phyloP scores from a whole-genome alignment of 192 early-diverging fungal species.

The Mortierella antarctica region DNA sequence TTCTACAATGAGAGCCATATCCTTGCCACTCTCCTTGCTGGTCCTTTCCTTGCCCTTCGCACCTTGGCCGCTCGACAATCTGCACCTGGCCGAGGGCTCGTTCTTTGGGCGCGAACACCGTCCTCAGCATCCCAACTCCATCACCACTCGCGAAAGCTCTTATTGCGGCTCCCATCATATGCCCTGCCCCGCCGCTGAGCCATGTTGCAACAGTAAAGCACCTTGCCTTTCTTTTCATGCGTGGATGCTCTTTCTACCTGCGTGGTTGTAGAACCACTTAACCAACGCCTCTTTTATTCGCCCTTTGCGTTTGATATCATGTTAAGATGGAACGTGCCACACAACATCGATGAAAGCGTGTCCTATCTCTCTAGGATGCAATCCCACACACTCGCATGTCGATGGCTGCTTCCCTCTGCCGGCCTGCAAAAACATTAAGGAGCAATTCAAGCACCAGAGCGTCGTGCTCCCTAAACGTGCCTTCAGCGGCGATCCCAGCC shows the following conservation, averaged over 20 bases:
- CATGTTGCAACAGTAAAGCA: constrained; percentile 48
- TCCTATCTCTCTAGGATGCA: constrained; percentile 37
- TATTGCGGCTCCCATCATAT: constrained; percentile 38
- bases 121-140: background rate
- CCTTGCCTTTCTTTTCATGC: background rate
- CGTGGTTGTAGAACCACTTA: too few relatives aligned
- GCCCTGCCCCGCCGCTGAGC: constrained; percentile 33
- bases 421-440: constrained; percentile 25
- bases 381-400: constrained; percentile 30
- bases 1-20: too few relatives aligned
- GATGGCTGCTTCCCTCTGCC: constrained; percentile 41
- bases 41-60: too few relatives aligned
- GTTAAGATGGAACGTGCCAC: constrained; percentile 44
- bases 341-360: constrained; percentile 42
- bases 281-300: background rate
- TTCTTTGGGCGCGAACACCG: constrained; percentile 14
- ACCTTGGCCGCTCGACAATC: too few relatives aligned
- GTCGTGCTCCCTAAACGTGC: constrained; percentile 19
- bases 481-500: constrained; percentile 65
- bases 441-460: constrained; percentile 19
- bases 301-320: background rate
- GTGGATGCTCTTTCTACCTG: background rate
- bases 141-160: constrained; percentile 33
- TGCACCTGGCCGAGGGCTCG: constrained; percentile 4
- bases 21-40: too few relatives aligned